Evolutionary conservation across 768 basidiomycete genomes (phyloP), one percentile per base, ranked within the genome.

Genomic region (Filobasidium floriforme): DNA sequence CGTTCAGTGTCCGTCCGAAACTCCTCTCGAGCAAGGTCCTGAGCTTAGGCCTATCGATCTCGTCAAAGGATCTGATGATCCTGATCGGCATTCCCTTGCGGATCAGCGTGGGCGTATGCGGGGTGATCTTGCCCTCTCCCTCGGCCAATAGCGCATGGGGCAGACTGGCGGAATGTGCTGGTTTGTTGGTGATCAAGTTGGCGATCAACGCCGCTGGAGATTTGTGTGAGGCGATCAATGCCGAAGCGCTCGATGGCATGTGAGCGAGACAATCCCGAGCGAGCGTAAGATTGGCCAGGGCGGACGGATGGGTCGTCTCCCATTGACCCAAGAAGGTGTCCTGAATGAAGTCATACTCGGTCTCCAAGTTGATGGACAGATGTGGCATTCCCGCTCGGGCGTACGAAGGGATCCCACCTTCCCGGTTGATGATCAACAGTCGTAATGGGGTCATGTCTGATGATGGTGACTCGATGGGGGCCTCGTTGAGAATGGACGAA

Each of bases 101-200:
- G 55, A 99, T 81, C 51, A 99, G 83, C 0, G 96, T 98, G 1
- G 96, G 96, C 12, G 92, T 98, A 70, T 94, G 88, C 1, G 84
- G 84, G 0, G 90, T 92, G 61, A 97, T 84, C n/a, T 73, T 65
- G 0, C 74, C 74, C 60, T 73, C 74, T 22, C 69, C 70, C 72
- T 87, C 88, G 60, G 89, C 89, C 29, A 98, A 83, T 19, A 97
- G 82, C 7, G 94, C 90, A 72, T 96, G 92, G 54, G 96, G 93
- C 41, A 99, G 83, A 71, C 91, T 93, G 1, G 93, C 94, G 72
- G 90, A 93, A 67, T 94, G 86, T 9, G 91, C 92, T 1, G 96
- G 96, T 75, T 92, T 94, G 78, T 99, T 99, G 40, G 94, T 99
- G 75, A 99, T 93, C 29, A 99, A 84, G 79, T 98, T 98, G 55